Evolutionary conservation across 192 early-diverging fungal species (phyloP).

Genomic region (Dissophora ornata): DNA sequence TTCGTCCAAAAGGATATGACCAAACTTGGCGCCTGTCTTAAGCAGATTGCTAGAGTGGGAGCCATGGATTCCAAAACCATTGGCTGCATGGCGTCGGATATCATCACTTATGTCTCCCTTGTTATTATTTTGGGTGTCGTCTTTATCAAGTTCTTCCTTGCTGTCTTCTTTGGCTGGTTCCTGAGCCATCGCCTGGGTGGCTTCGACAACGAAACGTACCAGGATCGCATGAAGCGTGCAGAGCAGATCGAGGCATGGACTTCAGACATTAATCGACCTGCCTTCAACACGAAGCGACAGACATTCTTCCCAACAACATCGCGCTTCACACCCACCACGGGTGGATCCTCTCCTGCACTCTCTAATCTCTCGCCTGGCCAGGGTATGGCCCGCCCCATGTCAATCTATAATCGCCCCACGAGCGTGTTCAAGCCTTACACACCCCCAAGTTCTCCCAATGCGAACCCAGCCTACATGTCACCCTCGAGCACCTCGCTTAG

Average conservation of each 20-base stretch:
- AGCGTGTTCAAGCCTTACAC: constrained; percentile 52
- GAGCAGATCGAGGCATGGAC: constrained; percentile 82
- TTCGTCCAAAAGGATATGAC: constrained; percentile 56
- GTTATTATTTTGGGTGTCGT: constrained; percentile 74
- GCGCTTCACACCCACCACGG: constrained; percentile 56
- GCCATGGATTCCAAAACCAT: constrained; percentile 79
- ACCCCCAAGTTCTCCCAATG: constrained; percentile 41
- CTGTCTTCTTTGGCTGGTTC: constrained; percentile 86
- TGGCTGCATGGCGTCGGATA: constrained; percentile 86
- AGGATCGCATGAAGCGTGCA: constrained; percentile 74
- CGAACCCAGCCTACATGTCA: constrained; percentile 34
- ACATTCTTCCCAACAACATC: constrained; percentile 46
- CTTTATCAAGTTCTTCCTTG: constrained; percentile 78
- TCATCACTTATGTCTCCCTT: constrained; percentile 81
- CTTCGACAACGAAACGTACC: constrained; percentile 72
- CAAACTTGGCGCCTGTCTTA: constrained; percentile 73
- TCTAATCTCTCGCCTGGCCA: constrained; percentile 20
- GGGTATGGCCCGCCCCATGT: constrained; percentile 27
- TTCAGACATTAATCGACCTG: constrained; percentile 71
- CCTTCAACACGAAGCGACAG: constrained; percentile 52
- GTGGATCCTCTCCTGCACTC: constrained; percentile 19
- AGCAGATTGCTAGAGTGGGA: constrained; percentile 81
- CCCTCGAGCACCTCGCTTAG: constrained; percentile 30
- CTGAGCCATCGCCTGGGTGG: constrained; percentile 80
- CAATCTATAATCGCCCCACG: constrained; percentile 48